These are phyloP conservation scores for Ophiostoma angusticollis DNA, from an alignment of 2,329 filamentous ascomycete genomes.

Conservation along the genomic window DNA sequence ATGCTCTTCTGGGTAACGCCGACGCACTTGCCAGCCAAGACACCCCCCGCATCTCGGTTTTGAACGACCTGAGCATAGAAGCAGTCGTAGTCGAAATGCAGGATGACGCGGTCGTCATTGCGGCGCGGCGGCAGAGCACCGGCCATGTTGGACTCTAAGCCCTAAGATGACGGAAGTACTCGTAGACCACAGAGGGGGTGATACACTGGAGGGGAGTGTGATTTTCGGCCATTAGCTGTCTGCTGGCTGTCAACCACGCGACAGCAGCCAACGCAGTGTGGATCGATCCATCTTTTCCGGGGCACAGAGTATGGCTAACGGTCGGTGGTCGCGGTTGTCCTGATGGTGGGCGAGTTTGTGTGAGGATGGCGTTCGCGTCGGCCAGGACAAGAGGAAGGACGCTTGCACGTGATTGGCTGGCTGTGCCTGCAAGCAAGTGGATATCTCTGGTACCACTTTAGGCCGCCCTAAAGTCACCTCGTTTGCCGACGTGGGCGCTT, in stretches of 20 bases:
- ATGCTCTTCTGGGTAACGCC: slow-evolving; percentile 91
- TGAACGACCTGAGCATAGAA: slow-evolving; percentile 93
- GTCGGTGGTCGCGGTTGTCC: too few relatives aligned
- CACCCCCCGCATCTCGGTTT: slow-evolving; percentile 45
- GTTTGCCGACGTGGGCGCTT: slow-evolving; percentile 7
- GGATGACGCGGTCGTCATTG: slow-evolving; percentile 55
- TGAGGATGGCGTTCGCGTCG: too few relatives aligned
- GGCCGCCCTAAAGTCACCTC: too few relatives aligned
- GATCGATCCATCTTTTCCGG: neutral
- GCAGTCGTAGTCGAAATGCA: slow-evolving; percentile 83
- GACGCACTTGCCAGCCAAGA: slow-evolving; percentile 57
- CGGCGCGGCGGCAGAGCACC: slow-evolving; percentile 16
- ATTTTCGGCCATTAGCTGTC: too few relatives aligned
- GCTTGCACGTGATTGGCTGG: neutral
- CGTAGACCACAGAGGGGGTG: too few relatives aligned
- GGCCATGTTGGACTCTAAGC: neutral
- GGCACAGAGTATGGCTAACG: too few relatives aligned
- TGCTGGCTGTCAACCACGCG: neutral
- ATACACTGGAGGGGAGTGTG: too few relatives aligned
- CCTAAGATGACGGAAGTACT: too few relatives aligned
- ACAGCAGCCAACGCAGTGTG: neutral
- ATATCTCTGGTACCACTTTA: too few relatives aligned
- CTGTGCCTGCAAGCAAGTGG: too few relatives aligned
- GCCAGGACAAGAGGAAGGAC: too few relatives aligned
- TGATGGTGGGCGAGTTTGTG: too few relatives aligned